Conservation (phyloP, 1,139 yeast species). For the Zygosaccharomyces sapae region DNA sequence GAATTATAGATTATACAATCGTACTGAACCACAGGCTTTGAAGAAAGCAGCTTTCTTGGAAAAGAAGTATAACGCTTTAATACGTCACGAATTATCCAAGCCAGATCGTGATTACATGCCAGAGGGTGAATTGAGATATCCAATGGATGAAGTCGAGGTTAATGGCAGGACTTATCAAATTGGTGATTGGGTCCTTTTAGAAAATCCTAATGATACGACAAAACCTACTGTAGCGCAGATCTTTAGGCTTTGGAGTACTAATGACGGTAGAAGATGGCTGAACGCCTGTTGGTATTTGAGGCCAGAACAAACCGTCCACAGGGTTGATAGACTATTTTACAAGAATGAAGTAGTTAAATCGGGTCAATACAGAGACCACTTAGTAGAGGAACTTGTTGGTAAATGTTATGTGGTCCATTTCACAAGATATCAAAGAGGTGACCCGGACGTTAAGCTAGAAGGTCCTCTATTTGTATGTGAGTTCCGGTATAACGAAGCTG, state of each 20-base stretch:
- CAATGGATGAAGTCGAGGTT: constrained; percentile 69
- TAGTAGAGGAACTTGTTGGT: constrained; percentile 81
- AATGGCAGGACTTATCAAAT: constrained; percentile 72
- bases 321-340: constrained; percentile 81
- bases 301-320: constrained; percentile 96
- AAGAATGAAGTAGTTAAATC: constrained; percentile 94
- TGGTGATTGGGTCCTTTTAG: constrained; percentile 92
- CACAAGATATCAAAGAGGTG: constrained; percentile 91
- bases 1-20: constrained; percentile 66
- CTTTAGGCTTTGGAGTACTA: constrained; percentile 80
- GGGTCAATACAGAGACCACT: constrained; percentile 93
- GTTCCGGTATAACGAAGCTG: constrained; percentile 86
- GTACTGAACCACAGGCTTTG: constrained; percentile 50
- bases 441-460: constrained; percentile 74
- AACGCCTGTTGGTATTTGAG: constrained; percentile 98
- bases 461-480: constrained; percentile 93
- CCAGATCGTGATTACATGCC: constrained; percentile 79
- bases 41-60: constrained; percentile 63
- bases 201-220: constrained; percentile 79
- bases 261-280: constrained; percentile 80
- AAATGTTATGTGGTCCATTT: constrained; percentile 93
- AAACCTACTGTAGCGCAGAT: constrained; percentile 93
- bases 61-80: constrained; percentile 53
- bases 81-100: constrained; percentile 68
- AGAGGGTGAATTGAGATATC: constrained; percentile 66